Conservation (phyloP, 1,284 basidiomycete genomes). For the Microbotryum violaceum region DNA sequence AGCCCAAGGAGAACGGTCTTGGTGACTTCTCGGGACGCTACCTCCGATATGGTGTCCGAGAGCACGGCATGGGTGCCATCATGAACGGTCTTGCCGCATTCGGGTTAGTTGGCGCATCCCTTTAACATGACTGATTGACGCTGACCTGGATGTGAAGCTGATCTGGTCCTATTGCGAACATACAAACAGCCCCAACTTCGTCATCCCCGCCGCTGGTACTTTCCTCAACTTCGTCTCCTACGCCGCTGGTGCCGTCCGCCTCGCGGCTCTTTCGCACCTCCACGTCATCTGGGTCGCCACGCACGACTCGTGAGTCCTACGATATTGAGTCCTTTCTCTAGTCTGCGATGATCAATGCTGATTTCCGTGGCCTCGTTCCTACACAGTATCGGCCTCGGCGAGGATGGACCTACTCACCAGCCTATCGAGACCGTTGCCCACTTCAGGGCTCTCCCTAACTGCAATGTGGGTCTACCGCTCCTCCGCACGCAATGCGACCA, state of each 20-base stretch:
- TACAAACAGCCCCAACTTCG: conserved; percentile 28
- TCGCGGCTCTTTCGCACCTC: conserved; percentile 80
- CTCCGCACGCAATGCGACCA: not conserved
- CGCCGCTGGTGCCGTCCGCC: conserved; percentile 80
- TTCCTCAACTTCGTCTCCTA: conserved; percentile 79
- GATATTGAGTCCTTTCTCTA: conserved; percentile 35
- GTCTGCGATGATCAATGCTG: conserved; percentile 49
- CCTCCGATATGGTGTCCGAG: conserved; percentile 92
- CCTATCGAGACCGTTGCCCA: conserved; percentile 75
- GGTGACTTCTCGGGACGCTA: conserved; percentile 82
- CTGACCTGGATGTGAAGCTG: not conserved
- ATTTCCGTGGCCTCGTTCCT: no score
- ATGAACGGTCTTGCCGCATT: conserved; percentile 48
- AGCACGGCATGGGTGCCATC: conserved; percentile 94
- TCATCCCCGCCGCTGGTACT: conserved; percentile 35
- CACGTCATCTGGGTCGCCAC: conserved; percentile 86
- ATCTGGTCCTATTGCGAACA: not conserved
- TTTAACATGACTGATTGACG: conserved; percentile 4
- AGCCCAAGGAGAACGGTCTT: conserved; percentile 73
- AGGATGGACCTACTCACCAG: conserved; percentile 95
- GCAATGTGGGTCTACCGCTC: conserved; percentile 31
- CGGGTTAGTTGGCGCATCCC: no score
- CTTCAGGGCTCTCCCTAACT: conserved; percentile 81
- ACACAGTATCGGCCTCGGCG: conserved; percentile 46
- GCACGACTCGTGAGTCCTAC: conserved; percentile 42